Base-by-base conservation (phyloP, 78 protist genomes). In the Bodo saltans region DNA sequence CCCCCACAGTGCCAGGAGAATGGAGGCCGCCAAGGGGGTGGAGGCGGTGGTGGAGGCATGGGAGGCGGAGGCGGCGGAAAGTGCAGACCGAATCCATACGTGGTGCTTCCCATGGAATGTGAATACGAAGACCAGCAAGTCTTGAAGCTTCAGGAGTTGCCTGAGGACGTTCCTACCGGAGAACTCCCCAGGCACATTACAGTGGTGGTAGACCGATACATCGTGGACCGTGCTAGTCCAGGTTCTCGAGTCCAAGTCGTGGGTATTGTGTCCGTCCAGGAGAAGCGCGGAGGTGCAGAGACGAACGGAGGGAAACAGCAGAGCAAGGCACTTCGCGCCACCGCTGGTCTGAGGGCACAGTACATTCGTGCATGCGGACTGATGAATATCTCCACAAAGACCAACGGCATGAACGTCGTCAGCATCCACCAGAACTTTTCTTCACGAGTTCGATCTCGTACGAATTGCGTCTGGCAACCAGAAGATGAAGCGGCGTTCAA, bases 101-200 rank as follows among this genome's bases (percentile, higher is more conserved):
- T 69, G 27, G 74, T 95, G 35, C 42, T 94, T 3, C 37, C 95
- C 23, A 97, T 93, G 52, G 27, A 42, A 12, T 89, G 87, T 33
- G 70, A 53, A 72, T 96, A 83, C 87, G 85, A 92, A n/a, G 95
- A 96, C 79, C 95, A 84, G 33, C 97, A 98, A 74, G 72, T 88
- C 41, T 78, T 97, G 69, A 97, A 97, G 87, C 83, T 98, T 39
- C 99, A 98, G 85, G 99, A 98, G 88, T 28, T 73, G 25, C 99
- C 99, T 25, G 99, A 97, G 71, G 37, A 68, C 27, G 94, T 98
- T 23, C 99, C 99, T 23, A 97, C 99, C 0, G 99, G 99, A 23
- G 99, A 98, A 69, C 90, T 98, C 88, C 99, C 99, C 12, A 92
- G 99, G 34, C 92, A 92, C 83, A 70, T 97, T 1, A 78, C 76